Evolutionary conservation across 2,329 filamentous ascomycete species (phyloP), one percentile per base, ranked within the genome.

Genomic region (Didymella arachidicola): DNA sequence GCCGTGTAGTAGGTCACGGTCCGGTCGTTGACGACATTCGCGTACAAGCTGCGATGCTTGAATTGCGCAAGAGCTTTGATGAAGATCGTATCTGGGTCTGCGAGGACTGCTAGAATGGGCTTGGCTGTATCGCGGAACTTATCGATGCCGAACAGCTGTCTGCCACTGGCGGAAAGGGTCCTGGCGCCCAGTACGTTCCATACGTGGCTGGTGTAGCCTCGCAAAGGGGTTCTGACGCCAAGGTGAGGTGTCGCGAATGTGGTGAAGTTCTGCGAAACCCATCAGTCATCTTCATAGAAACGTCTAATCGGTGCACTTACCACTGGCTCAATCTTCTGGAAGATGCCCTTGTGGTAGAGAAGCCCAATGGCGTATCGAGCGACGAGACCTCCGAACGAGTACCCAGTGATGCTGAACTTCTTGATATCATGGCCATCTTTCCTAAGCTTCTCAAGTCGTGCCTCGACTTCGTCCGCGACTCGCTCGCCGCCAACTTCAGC

Each of bases 81-180:
- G 79, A 98, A 98, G 65, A 97, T 90, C 61, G 90, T 93, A 48
- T 89, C 84, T 0, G 89, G 88, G 64, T 97, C 93, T 6, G 93
- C 91, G 29, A 98, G 83, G 10, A 97, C 83, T 47, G 90, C 84
- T 19, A 98, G 84, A 10, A 98, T 81, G 0, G 93, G 92, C 39
- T 88, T 85, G n/a, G 86, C 88, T 0, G 92, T 96, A 61, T 91
- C 87, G 58, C 93, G 87, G 77, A 97, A 97, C 5, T 84, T 81
- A 79, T 98, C 94, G 59, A 95, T 90, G 55, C 87, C 87, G 75
- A 97, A 98, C 10, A 98, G 82, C 74, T 98, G 94, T 48, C 89
- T 84, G 5, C 94, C 94, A 0, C 92, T 96, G 72, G 86, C 88
- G 57, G 91, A 96, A 5, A 98, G 79, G 0, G 89, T 92, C 55